Evolutionary conservation across 2,329 filamentous ascomycete genomes (phyloP).

Genomic region (Penicillium paneum): DNA sequence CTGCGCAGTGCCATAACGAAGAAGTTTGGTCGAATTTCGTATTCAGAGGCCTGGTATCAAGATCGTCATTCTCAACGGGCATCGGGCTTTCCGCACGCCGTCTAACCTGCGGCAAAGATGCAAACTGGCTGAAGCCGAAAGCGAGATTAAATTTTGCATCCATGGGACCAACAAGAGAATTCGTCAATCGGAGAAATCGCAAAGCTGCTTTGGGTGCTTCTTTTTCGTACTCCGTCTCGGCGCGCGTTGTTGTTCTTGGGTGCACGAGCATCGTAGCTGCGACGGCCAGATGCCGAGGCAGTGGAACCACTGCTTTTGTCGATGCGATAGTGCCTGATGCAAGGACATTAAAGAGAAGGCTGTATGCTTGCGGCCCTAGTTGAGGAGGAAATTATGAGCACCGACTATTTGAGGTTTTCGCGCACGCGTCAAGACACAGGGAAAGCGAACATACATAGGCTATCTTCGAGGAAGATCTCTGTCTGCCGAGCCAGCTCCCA

Average conservation of each 20-base stretch:
- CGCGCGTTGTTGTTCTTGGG: constrained; percentile 72
- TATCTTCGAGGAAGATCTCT: constrained; percentile 70
- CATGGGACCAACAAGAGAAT: constrained; percentile 64
- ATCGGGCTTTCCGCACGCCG: constrained; percentile 21
- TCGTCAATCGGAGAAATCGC: constrained; percentile 65
- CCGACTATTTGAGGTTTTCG: background rate
- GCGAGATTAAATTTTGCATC: constrained; percentile 67
- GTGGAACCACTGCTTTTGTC: constrained; percentile 61
- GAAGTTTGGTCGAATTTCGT: constrained; percentile 61
- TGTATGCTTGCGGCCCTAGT: constrained; percentile 58
- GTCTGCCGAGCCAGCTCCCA: constrained; percentile 64
- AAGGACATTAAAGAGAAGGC: constrained; percentile 55
- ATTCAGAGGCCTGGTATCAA: constrained; percentile 54
- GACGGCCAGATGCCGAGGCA: constrained; percentile 70
- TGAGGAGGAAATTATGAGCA: constrained; percentile 5
- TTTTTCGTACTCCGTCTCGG: constrained; percentile 58
- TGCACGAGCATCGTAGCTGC: constrained; percentile 80
- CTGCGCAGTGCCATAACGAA: constrained; percentile 70
- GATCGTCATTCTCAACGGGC: constrained; percentile 26
- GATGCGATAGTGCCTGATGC: constrained; percentile 34
- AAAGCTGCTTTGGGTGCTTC: constrained; percentile 66
- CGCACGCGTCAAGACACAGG: background rate
- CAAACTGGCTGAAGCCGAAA: constrained; percentile 61
- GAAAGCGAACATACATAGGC: constrained; percentile 53
- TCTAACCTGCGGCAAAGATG: constrained; percentile 32